Evolutionary conservation across 257 asterid genomes (phyloP).

Genomic region (Nicotiana benthamiana): DNA sequence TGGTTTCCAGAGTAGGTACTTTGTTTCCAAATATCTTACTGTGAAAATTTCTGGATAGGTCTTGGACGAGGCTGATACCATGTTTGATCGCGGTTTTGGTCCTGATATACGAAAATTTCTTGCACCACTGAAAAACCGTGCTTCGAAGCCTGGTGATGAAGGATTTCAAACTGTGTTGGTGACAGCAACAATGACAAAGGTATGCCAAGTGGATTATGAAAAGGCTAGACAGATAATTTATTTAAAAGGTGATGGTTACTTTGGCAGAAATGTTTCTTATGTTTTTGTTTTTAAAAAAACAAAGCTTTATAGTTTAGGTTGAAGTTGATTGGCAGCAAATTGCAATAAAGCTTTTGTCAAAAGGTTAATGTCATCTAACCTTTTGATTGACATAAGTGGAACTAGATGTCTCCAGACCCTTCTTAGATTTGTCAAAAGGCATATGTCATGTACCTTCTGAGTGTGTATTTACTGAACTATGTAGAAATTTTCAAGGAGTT

Average conservation of each 20-base stretch:
- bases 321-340: not conserved
- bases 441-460: not conserved
- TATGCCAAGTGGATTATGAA: conserved; percentile 14
- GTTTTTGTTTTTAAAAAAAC: not conserved
- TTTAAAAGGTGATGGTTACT: not conserved
- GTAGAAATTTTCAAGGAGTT: not conserved
- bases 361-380: not conserved
- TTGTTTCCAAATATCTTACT: conserved; percentile 7
- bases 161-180: conserved; percentile 91
- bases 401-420: not conserved
- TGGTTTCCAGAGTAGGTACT: not conserved
- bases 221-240: not conserved
- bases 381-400: not conserved
- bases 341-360: not conserved
- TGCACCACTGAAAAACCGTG: conserved; percentile 79
- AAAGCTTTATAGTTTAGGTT: not conserved
- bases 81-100: conserved; percentile 99
- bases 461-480: not conserved
- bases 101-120: conserved; percentile 90
- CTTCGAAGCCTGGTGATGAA: conserved; percentile 50
- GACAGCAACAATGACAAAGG: conserved; percentile 98
- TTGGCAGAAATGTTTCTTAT: not conserved
- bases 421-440: not conserved
- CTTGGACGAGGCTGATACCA: conserved; percentile 97
- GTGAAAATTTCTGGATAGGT: conserved; percentile 45